These are phyloP conservation scores for Phytophthora boehmeriae DNA, from an alignment of 352 stramenopile genomes.

Conservation along the genomic window DNA sequence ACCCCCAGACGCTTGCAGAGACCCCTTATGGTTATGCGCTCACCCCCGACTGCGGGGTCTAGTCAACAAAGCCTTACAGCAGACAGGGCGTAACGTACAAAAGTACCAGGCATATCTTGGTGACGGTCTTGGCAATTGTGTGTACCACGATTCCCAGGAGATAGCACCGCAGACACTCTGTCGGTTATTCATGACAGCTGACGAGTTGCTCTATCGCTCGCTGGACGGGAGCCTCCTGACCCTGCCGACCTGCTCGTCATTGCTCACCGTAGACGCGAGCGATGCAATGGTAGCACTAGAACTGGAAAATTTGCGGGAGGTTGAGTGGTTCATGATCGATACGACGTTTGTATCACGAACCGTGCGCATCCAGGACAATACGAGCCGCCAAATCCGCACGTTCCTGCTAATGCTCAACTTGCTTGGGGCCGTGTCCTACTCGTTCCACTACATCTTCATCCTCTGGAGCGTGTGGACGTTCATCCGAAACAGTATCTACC, in stretches of 20 bases:
- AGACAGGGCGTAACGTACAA: conserved; percentile 34
- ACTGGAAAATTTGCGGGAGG: conserved; percentile 30
- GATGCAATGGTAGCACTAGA: background rate
- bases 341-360: conserved; percentile 18
- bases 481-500: conserved; percentile 25
- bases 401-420: conserved; percentile 41
- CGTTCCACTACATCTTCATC: conserved; percentile 32
- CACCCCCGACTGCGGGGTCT: conserved; percentile 32
- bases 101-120: conserved; percentile 45
- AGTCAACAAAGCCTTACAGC: conserved; percentile 21
- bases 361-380: conserved; percentile 45
- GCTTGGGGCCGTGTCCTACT: conserved; percentile 31
- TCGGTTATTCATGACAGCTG: conserved; percentile 22
- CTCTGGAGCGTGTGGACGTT: conserved; percentile 25
- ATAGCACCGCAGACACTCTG: conserved; percentile 35
- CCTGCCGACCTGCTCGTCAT: conserved; percentile 15
- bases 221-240: conserved; percentile 18
- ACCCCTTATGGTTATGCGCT: conserved; percentile 47
- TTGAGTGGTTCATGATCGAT: conserved; percentile 36
- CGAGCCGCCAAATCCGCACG: conserved; percentile 38
- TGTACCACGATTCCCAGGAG: conserved; percentile 41
- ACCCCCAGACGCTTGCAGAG: conserved; percentile 1
- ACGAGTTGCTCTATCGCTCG: conserved; percentile 24
- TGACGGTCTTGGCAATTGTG: conserved; percentile 33
- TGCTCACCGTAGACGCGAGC: conserved; percentile 7